These are phyloP conservation scores for Alternaria solani DNA, from an alignment of 2,329 filamentous ascomycete species.

Conservation along the genomic window DNA sequence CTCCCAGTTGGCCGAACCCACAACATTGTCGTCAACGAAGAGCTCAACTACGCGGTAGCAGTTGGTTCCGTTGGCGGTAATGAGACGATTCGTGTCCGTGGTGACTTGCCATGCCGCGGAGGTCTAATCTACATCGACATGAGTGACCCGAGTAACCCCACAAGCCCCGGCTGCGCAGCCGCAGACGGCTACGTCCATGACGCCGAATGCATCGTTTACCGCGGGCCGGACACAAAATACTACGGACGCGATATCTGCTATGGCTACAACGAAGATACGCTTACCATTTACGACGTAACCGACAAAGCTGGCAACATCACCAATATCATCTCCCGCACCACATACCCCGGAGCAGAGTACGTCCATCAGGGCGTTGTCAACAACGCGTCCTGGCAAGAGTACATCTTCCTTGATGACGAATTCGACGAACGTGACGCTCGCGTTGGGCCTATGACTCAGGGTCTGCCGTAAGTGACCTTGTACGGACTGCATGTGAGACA, in stretches of 20 bases:
- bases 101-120: slow-evolving; percentile 53
- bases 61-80: slow-evolving; percentile 38
- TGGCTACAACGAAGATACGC: slow-evolving; percentile 62
- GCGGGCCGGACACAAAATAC: slow-evolving; percentile 59
- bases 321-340: slow-evolving; percentile 52
- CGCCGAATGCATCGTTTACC: slow-evolving; percentile 65
- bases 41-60: slow-evolving; percentile 40
- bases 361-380: slow-evolving; percentile 61
- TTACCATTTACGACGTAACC: slow-evolving; percentile 60
- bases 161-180: slow-evolving; percentile 60
- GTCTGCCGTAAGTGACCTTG: slow-evolving; percentile 21
- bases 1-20: slow-evolving; percentile 43
- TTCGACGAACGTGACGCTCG: slow-evolving; percentile 41
- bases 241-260: slow-evolving; percentile 62
- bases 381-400: slow-evolving; percentile 37
- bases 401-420: slow-evolving; percentile 43
- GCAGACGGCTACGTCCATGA: slow-evolving; percentile 67
- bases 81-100: slow-evolving; percentile 36
- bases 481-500: too few relatives aligned
- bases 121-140: slow-evolving; percentile 66
- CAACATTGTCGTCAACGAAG: slow-evolving; percentile 45
- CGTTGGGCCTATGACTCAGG: slow-evolving; percentile 40
- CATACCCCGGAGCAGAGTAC: slow-evolving; percentile 62
- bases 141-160: slow-evolving; percentile 60
- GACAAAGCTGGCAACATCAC: slow-evolving; percentile 56